A percentile compares a stretch with the other conserved stretches of the same genome.
These are phyloP conservation scores for Hypericum androsaemum DNA, from an alignment of 345 rosid species.

Conservation along the genomic window DNA sequence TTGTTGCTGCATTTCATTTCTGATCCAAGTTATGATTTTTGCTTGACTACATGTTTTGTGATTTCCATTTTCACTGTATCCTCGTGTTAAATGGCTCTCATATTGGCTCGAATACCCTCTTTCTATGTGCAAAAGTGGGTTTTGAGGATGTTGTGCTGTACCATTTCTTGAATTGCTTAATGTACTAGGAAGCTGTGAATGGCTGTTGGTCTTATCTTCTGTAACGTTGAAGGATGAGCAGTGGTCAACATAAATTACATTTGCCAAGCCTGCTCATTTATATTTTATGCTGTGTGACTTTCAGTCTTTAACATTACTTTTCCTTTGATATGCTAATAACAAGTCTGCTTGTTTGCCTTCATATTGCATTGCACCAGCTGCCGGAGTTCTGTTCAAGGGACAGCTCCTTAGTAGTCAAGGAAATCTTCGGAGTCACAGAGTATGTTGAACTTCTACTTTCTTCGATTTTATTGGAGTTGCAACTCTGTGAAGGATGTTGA, in stretches of 20 bases:
- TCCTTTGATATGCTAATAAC: not conserved
- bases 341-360: slow-evolving; percentile 9
- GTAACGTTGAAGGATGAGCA: no score
- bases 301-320: not conserved
- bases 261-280: no score
- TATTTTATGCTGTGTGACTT: not conserved
- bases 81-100: not conserved
- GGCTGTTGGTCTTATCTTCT: no score
- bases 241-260: no score
- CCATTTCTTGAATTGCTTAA: not conserved
- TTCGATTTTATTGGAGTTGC: not conserved
- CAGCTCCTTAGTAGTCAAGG: slow-evolving; percentile 72
- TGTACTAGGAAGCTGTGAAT: no score
- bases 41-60: not conserved
- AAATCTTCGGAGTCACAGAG: slow-evolving; percentile 93
- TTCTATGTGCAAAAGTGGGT: slow-evolving; percentile 1
- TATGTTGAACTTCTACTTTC: slow-evolving; percentile 22
- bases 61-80: no score
- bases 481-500: slow-evolving; percentile 3
- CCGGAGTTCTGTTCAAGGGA: slow-evolving; percentile 80
- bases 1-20: slow-evolving; percentile 4
- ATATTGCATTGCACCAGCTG: slow-evolving; percentile 37
- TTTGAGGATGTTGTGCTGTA: not conserved
- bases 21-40: slow-evolving; percentile 1
- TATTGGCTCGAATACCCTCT: slow-evolving; percentile 1